A percentile compares a stretch with the other conserved stretches of the same genome.
Conservation (phyloP, 805 yeast species). For the Wickerhamiella sergipiensis region DNA sequence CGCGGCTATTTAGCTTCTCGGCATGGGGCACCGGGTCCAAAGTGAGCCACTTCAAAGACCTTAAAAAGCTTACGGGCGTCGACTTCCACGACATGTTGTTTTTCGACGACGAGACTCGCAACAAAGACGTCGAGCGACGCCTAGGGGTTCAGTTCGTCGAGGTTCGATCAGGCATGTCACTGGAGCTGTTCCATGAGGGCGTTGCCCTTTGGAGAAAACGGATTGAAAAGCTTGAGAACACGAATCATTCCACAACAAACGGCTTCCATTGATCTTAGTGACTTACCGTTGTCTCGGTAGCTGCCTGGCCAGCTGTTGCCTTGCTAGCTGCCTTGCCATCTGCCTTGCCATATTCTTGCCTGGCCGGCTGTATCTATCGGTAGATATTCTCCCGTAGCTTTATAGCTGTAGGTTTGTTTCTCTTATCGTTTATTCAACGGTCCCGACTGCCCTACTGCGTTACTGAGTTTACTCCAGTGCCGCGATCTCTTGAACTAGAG, state of each 20-base stretch:
- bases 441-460: no score
- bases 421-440: no score
- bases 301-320: no score
- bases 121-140: constrained; percentile 51
- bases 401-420: no score
- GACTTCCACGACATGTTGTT: constrained; percentile 40
- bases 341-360: background rate
- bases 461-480: no score
- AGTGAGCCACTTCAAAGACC: constrained; percentile 38
- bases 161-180: constrained; percentile 36
- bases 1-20: constrained; percentile 33
- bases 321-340: no score
- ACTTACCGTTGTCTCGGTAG: no score
- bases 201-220: constrained; percentile 8
- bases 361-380: no score
- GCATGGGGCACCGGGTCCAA: constrained; percentile 34
- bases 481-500: no score
- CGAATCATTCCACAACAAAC: background rate
- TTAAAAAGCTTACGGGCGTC: constrained; percentile 36
- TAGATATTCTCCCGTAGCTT: no score
- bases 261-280: no score
- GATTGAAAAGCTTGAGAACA: background rate
- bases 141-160: constrained; percentile 60
- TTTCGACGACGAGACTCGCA: constrained; percentile 71
- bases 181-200: constrained; percentile 11